These are phyloP conservation scores for Trypanosoma platydactyli DNA, from an alignment of 208 protist genomes.

Conservation along the genomic window DNA sequence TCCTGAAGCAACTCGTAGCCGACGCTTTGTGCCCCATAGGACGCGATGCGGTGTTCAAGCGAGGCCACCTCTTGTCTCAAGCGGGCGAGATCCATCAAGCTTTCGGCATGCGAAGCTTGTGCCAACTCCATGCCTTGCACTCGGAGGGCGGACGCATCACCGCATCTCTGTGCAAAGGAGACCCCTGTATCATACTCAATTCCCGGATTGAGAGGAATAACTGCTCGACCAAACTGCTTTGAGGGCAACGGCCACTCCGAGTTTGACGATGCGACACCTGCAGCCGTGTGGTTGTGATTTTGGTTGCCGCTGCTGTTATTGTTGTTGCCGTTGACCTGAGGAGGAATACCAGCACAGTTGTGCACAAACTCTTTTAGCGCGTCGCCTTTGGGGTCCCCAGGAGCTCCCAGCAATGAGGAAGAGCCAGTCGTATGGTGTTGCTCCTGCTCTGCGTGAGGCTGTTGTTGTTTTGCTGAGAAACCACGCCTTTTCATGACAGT, in stretches of 20 bases:
- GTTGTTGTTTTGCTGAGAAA: slow-evolving; percentile 14
- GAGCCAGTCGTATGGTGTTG: background rate
- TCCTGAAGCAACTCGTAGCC: slow-evolving; percentile 9
- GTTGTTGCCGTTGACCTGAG: background rate
- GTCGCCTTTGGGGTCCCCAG: background rate
- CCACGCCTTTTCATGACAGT: slow-evolving; percentile 34
- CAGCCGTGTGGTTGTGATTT: background rate
- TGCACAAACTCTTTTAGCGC: background rate
- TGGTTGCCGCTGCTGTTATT: background rate
- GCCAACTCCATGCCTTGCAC: background rate
- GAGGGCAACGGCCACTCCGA: slow-evolving; percentile 1
- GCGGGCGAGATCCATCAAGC: slow-evolving; percentile 4
- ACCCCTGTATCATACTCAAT: background rate
- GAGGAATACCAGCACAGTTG: background rate
- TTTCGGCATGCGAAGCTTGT: background rate
- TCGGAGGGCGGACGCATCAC: background rate
- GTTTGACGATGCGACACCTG: background rate
- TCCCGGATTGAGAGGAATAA: slow-evolving; percentile 10
- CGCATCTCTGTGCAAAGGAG: background rate
- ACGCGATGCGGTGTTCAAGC: slow-evolving; percentile 14
- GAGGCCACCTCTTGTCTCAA: slow-evolving; percentile 12
- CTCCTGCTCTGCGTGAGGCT: background rate
- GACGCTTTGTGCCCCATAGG: background rate
- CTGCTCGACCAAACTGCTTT: slow-evolving; percentile 12
- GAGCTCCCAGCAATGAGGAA: background rate